phyloP scores from a whole-genome alignment of 768 basidiomycete genomes.

The Boletus insuetus region DNA sequence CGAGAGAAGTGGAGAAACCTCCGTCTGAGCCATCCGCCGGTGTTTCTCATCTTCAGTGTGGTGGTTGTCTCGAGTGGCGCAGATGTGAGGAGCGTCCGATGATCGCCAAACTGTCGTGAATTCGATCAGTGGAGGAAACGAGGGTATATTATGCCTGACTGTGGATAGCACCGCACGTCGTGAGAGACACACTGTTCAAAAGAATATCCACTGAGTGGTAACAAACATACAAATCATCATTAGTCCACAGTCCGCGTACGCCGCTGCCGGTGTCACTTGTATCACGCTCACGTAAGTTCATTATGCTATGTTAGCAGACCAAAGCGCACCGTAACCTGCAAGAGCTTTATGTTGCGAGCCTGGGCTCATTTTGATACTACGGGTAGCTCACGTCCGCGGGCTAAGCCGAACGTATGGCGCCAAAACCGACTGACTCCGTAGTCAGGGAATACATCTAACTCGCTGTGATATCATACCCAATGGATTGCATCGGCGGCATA shows the following conservation, averaged over 20 bases:
- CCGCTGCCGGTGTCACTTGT: neutral
- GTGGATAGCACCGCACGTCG: neutral
- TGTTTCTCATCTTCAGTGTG: neutral
- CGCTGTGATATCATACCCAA: too few species aligned
- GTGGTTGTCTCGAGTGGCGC: neutral
- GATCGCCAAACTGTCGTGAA: neutral
- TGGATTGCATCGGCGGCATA: too few species aligned
- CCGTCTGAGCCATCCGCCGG: too few species aligned
- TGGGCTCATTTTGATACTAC: too few species aligned
- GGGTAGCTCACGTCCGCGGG: neutral
- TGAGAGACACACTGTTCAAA: neutral
- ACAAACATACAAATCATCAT: neutral
- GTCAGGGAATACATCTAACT: too few species aligned
- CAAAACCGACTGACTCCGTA: too few species aligned
- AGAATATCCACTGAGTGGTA: neutral
- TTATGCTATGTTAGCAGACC: neutral
- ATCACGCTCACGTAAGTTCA: neutral
- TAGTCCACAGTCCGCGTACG: neutral
- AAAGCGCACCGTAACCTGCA: neutral
- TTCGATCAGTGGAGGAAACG: neutral
- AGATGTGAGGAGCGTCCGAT: neutral
- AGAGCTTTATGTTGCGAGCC: neutral
- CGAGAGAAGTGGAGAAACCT: neutral
- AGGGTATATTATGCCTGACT: neutral
- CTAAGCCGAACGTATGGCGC: too few species aligned